A percentile compares a stretch with the other conserved stretches of the same genome.
Conservation (phyloP, 257 asterid genomes). For the Fraxinus anomala region DNA sequence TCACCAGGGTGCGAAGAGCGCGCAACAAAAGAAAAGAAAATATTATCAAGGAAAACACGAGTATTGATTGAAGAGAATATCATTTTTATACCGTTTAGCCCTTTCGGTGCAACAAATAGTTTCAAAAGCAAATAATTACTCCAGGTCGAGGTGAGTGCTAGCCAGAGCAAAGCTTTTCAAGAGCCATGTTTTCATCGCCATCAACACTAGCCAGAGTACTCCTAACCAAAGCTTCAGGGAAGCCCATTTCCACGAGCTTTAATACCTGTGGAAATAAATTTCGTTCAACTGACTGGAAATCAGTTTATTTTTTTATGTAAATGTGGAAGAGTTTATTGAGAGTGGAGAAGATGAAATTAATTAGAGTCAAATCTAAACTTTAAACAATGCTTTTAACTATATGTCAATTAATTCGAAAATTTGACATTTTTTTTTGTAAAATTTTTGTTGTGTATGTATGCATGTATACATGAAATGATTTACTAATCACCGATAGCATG, state of each 20-base stretch:
- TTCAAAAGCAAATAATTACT: slow-evolving; percentile 5
- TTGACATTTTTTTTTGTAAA: no score
- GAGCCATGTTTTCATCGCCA: slow-evolving; percentile 95
- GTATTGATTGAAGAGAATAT: not conserved
- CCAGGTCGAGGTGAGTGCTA: slow-evolving; percentile 23
- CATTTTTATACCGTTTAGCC: slow-evolving; percentile 1
- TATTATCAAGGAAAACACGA: not conserved
- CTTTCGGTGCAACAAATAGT: slow-evolving; percentile 6
- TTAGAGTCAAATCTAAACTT: no score
- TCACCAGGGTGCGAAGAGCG: not conserved
- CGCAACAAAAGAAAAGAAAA: not conserved
- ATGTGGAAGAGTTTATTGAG: no score
- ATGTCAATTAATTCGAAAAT: no score
- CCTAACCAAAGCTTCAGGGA: slow-evolving; percentile 72
- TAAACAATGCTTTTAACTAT: no score
- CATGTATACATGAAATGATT: no score
- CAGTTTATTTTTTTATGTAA: no score
- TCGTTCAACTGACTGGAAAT: not conserved
- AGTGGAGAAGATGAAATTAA: no score
- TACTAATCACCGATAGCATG: no score
- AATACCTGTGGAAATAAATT: slow-evolving; percentile 55
- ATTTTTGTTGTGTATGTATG: no score
- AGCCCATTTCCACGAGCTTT: slow-evolving; percentile 97
- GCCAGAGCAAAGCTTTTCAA: slow-evolving; percentile 88
- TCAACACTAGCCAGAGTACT: slow-evolving; percentile 71